Base-by-base conservation (phyloP, 306 rosid genomes). In the Canavalia gladiata region DNA sequence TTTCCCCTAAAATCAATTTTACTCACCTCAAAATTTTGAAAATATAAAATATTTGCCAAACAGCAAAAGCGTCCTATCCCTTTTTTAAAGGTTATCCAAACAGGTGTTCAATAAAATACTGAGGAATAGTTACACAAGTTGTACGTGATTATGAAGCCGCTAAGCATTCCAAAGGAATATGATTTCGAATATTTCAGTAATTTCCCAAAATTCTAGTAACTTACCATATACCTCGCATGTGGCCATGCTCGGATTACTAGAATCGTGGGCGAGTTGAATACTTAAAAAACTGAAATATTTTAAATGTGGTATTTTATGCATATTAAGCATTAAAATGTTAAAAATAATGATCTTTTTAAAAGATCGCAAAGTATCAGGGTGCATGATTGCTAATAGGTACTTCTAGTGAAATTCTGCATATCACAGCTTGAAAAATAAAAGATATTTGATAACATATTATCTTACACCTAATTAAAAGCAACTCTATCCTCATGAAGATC, bases 401-500 rank as follows among this genome's bases (percentile, higher is more conserved):
- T 18, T 18, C 25, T 18, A 18, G 11, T 64, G 70, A 31, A 73
- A 54, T 9, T 33, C n/a, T 9, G 58, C 50, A 39, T 4, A 60
- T 66, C 51, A 66, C 35, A 49, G 7, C 13, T 51, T 49, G 0
- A 31, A 37, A 47, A 6, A 52, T 2, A 33, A 72, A 51, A 3
- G 25, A 65, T 41, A 37, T n/a, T 72, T 39, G 7, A 74, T 72
- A 46, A 68, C 31, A 34, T 39, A 37, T 2, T 37, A 37, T 37
- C 41, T 2, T 37, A 37, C 41, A 37, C 41, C 39, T 60, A n/a
- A 63, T 5, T 10, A 51, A 42, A 18, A 71, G 45, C 6, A 10
- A 64, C 54, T 64, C 33, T 75, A 47, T 52, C 45, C 60, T 33
- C 41, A 28, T 31, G 57, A 73, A 67, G 58, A 66, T 9, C 25